Percentiles rank a stretch among this genome's conserved stretches.
Conservation (phyloP, 148 eudicot species). For the Rhododendron molle region DNA sequence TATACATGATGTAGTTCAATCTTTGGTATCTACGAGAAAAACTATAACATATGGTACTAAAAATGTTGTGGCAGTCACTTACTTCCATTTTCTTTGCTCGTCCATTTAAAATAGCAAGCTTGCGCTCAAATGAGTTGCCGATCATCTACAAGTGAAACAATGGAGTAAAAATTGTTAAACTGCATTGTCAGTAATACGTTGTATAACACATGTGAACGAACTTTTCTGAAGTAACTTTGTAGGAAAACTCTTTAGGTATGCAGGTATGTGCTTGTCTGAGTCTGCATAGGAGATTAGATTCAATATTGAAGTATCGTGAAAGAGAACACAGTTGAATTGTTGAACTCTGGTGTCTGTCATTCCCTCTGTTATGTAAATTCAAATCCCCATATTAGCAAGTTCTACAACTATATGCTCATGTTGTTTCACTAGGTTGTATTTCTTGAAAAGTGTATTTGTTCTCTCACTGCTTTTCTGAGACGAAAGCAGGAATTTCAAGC, state of each 20-base stretch:
- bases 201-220: not conserved
- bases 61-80: conserved; percentile 7
- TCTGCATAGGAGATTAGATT: not conserved
- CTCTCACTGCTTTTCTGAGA: not conserved
- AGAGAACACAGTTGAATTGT: not conserved
- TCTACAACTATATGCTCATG: not conserved
- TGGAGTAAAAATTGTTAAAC: not conserved
- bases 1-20: not conserved
- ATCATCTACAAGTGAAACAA: conserved; percentile 33
- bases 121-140: conserved; percentile 58
- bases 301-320: not conserved
- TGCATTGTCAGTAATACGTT: not conserved
- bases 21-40: not conserved
- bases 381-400: not conserved
- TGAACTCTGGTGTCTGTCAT: not conserved
- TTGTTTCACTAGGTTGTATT: not conserved
- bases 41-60: not conserved
- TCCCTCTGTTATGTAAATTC: not conserved
- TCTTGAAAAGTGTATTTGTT: not conserved
- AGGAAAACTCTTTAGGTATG: not conserved
- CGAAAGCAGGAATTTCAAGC: not conserved
- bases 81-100: conserved; percentile 43
- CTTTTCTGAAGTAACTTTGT: not conserved
- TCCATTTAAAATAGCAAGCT: conserved; percentile 51
- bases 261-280: not conserved